Base-by-base conservation (phyloP, 169 alveolate genomes). In the Plasmodium berghei region DNA sequence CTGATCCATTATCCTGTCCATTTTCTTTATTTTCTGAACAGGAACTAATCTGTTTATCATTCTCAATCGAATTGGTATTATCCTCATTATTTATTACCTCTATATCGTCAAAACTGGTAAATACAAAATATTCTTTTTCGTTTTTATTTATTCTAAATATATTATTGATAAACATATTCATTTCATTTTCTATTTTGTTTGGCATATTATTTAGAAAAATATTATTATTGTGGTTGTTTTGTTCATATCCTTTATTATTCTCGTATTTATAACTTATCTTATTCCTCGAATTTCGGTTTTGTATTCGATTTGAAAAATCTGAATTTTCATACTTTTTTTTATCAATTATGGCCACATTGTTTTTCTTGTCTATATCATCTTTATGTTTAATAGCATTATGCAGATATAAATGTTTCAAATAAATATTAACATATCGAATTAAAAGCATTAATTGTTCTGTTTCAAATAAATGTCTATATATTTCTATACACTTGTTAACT, bases 391-490 rank as follows among this genome's bases (percentile, higher is more conserved):
- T 69, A 42, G 18, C 73, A 62, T 71, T 71, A 28, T 71, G 49
- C 6, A 83, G 22, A 34, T 83, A 83, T 34, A 83, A 58, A 3
- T 71, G 28, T 48, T 83, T 83, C 49, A 83, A 83, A 20, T 69
- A 83, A 1, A 69, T 69, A 9, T 83, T 83, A 20, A 83, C 40
- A 34, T 83, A 83, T 2, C 90, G 73, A 83, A 58, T 69, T 45
- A 83, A 54, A 28, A 83, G 55, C 90, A 83, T 83, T 22, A 83
- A 34, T 49, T 83, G 90, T 14, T 83, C 90, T n/a, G 77, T 22
- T 46, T 10, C 14, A 20, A 83, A 55, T 20, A 59, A 9, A 49
- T 83, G 90, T 26, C 71, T 55, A 34, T 67, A 8, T n/a, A 2
- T 46, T 34, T 83, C 73, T 46, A 83, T 22, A 34, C 85, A 67